Percentiles rank a stretch among this genome's conserved stretches.
These are phyloP conservation scores for Staphylotrichum longicolle DNA, from an alignment of 495 filamentous ascomycete species.

Conservation along the genomic window DNA sequence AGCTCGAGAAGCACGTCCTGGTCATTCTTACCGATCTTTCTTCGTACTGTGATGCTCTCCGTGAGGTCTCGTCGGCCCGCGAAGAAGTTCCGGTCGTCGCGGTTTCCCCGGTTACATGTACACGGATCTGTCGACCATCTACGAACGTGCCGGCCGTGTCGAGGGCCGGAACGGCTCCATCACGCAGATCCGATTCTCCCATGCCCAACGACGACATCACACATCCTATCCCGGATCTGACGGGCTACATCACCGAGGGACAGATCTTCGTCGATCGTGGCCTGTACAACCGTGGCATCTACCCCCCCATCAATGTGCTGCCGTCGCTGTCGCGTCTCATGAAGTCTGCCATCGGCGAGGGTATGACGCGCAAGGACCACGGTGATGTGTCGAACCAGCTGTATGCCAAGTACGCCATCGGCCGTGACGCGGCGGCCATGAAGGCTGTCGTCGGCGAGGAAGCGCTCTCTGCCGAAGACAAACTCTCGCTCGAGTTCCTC, in stretches of 20 bases:
- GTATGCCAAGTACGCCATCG: constrained; percentile 99
- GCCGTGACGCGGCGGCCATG: constrained; percentile 96
- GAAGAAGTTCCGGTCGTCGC: constrained; percentile 99
- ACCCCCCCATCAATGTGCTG: constrained; percentile 98
- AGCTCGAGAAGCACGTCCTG: constrained; percentile 98
- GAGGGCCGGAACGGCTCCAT: constrained; percentile 97
- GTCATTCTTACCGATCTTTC: constrained; percentile 98
- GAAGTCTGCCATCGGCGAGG: constrained; percentile 99
- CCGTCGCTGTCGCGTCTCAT: constrained; percentile 98
- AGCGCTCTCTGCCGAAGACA: constrained; percentile 91
- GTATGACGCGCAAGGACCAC: constrained; percentile 92
- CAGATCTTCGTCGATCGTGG: constrained; percentile 98
- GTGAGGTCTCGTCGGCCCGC: constrained; percentile 94
- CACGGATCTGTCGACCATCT: constrained; percentile 99
- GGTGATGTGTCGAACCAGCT: constrained; percentile 98
- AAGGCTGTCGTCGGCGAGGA: constrained; percentile 99
- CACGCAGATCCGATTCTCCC: constrained; percentile 94
- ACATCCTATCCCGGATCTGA: constrained; percentile 97
- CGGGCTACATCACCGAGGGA: constrained; percentile 97
- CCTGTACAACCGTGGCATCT: constrained; percentile 92
- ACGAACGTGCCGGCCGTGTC: constrained; percentile 98
- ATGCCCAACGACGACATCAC: constrained; percentile 99
- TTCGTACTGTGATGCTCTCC: constrained; percentile 97
- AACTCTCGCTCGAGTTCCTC: constrained; percentile 94
- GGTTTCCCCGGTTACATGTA: constrained; percentile 99